Percentiles rank a stretch among this genome's conserved stretches.
Evolutionary conservation across 2,329 filamentous ascomycete genomes (phyloP).

Genomic region (Fusarium irregulare): DNA sequence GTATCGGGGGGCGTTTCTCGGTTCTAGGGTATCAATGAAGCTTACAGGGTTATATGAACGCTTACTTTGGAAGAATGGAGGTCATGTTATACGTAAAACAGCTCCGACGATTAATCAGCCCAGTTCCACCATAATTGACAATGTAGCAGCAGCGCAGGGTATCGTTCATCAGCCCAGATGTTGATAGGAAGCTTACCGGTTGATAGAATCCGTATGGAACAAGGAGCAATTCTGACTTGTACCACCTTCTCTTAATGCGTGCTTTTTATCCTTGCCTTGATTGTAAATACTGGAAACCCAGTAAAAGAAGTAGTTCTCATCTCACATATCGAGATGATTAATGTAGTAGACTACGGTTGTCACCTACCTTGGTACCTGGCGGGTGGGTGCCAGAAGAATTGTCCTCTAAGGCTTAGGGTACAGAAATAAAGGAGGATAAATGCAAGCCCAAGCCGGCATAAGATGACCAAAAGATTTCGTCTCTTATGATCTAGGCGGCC

Average conservation of each 20-base stretch:
- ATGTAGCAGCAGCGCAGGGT: background rate
- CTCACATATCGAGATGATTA: background rate
- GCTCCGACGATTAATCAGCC: background rate
- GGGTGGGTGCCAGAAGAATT: no score
- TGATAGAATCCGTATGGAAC: background rate
- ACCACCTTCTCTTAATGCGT: background rate
- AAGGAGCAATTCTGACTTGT: background rate
- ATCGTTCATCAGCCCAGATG: background rate
- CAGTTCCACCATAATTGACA: slow-evolving; percentile 12
- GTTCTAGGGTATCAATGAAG: background rate
- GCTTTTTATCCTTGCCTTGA: background rate
- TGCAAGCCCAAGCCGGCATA: no score
- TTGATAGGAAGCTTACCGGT: background rate
- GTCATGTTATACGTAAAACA: background rate
- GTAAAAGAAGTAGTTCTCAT: background rate
- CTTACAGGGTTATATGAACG: slow-evolving; percentile 1
- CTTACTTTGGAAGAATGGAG: background rate
- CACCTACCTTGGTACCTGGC: no score
- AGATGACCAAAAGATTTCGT: no score
- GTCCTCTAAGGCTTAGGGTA: no score
- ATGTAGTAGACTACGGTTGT: background rate
- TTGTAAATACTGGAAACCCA: background rate
- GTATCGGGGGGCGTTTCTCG: background rate
- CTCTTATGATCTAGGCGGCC: no score
- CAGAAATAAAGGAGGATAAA: no score